Evolutionary conservation across 1,284 basidiomycete species (phyloP), one percentile per base, ranked within the genome.

Genomic region (Sanguinoderma infundibulare): DNA sequence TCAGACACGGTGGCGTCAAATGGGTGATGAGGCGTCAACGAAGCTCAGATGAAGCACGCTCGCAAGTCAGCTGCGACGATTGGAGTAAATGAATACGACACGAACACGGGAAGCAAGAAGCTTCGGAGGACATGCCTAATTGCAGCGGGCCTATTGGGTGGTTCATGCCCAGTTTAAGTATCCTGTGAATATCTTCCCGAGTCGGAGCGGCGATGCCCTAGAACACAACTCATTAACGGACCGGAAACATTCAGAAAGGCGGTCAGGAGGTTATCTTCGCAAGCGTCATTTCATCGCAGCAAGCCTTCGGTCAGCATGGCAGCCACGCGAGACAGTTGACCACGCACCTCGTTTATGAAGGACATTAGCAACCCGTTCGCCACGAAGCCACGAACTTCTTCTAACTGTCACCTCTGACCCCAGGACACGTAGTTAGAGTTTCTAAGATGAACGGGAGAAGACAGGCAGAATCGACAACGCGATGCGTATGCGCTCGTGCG

Each of bases 141-240:
- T 94, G 90, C 15, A 96, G 78, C 2, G 94, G 94, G 15, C 96
- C 96, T 94, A 98, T 98, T 1, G 96, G 96, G 72, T 98, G 96
- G 64, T 90, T 92, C 95, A 98, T 98, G 51, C 96, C 97, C 17
- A 98, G 81, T 70, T 89, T 90, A 58, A 98, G 85, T 0, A 95
- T 98, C 67, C 90, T 95, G 78, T 98, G 97, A 66, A 98, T 98
- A 73, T 98, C 95, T 61, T 98, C 95, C 46, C 92, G 87, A 1
- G 94, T 93, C 46, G 92, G 87, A 1, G 94, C 93, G 1, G 95
- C 96, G 24, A 91, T 86, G 6, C 95, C 95, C 87, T 94, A 42
- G 59, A 54, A 8, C 52, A 39, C 3, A 9, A 15, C 12, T 55
- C 40, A 55, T 40, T 6, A 61, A 50, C 26, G 51, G 52, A 20